Evolutionary conservation across 805 yeast genomes (phyloP), one percentile per base, ranked within the genome.

Genomic region (Tetrapisispora arboricola): DNA sequence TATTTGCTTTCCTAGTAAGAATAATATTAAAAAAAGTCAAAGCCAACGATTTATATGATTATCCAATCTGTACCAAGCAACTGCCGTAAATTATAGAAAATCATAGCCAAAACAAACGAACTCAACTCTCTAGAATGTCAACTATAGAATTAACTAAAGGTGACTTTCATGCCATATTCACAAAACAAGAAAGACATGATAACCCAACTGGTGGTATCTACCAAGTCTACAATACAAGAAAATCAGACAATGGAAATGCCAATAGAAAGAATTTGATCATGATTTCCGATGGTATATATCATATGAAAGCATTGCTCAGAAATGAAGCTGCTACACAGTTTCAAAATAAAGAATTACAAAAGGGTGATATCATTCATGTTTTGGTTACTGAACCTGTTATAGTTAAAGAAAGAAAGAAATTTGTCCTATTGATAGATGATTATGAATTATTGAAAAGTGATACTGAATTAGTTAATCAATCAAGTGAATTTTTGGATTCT

Each of bases 241-340:
- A 60, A 43, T 41, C 55, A n/a, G 64, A 59, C 36, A 44, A 53
- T 15, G 47, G 49, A 16, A 55, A 53, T 24, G 44, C 46, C 29
- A 50, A 48, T 19, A 53, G 59, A 36, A 60, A 60, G 44, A 56
- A 54, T 42, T 45, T 61, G 18, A 51, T 61, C 39, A 64, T 75
- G 64, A 52, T 76, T 17, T 69, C 72, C 30, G 82, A 76, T 56
- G 80, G 80, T 24, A 56, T 60, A 20, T 72, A 61, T 49, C 61
- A 67, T 22, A 65, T 72, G 38, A 75, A 76, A 49, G 76, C 75
- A 5, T 68, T 76, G 22, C 62, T 74, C 46, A 72, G 77, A 55
- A 75, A 76, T 27, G 69, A 65, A 39, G 66, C 64, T 44, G 68
- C 70, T 26, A 63, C 70, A 33, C 65, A 65, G 40, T 65, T 70